phyloP scores from a whole-genome alignment of 805 yeast species.

The Zygosaccharomyces pseudorouxii region DNA sequence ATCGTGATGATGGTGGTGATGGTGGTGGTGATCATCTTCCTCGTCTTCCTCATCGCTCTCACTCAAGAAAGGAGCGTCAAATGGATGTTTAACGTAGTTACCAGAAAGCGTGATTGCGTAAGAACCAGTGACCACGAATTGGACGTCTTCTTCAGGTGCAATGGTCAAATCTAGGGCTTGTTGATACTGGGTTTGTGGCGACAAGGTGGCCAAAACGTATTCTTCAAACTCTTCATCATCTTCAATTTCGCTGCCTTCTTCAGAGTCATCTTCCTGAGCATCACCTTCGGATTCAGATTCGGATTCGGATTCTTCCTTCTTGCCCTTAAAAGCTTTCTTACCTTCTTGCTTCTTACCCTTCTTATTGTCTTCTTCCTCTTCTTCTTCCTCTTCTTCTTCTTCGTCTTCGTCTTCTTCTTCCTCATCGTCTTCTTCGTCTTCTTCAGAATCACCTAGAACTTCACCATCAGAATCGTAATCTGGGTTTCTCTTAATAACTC shows the following conservation, averaged over 20 bases:
- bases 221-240: slow-evolving; percentile 78
- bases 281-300: slow-evolving; percentile 49
- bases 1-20: slow-evolving; percentile 44
- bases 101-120: slow-evolving; percentile 90
- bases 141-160: slow-evolving; percentile 89
- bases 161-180: slow-evolving; percentile 88
- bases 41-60: slow-evolving; percentile 47
- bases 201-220: slow-evolving; percentile 80
- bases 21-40: slow-evolving; percentile 25
- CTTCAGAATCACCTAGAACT: slow-evolving; percentile 41
- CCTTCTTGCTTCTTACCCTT: slow-evolving; percentile 50
- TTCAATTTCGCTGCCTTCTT: slow-evolving; percentile 53
- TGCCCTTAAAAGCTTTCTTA: slow-evolving; percentile 41
- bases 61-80: slow-evolving; percentile 46
- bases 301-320: slow-evolving; percentile 43
- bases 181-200: slow-evolving; percentile 81
- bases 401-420: slow-evolving; percentile 45
- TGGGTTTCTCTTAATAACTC: slow-evolving; percentile 71
- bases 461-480: slow-evolving; percentile 46
- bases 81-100: slow-evolving; percentile 95
- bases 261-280: slow-evolving; percentile 45
- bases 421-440: slow-evolving; percentile 43
- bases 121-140: slow-evolving; percentile 93
- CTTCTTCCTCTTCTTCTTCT: slow-evolving; percentile 38
- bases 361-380: slow-evolving; percentile 42